Base-by-base conservation (phyloP, 176 grass and related monocot genomes). In the Aegilops sharonensis region DNA sequence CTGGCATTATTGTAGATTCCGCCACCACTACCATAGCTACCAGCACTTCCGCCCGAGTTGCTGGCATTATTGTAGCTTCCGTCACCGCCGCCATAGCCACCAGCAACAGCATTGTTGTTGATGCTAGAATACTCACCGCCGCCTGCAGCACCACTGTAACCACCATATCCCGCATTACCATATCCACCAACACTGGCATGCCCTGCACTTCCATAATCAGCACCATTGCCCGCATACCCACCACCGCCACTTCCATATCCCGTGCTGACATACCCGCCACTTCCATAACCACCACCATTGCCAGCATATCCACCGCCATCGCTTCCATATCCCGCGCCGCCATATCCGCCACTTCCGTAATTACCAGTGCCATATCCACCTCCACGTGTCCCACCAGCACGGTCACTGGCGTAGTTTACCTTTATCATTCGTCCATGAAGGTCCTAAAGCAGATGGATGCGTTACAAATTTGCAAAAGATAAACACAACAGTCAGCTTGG, bases 381-480 rank as follows among this genome's bases (percentile, higher is more conserved):
- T 66, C 91, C 85, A 11, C 78, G 71, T 60, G 81, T 78, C 11
- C 84, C 85, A 56, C 87, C 81, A 85, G 87, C 75, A 40, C 82
- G 90, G 29, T 94, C 96, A 80, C 84, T 95, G 69, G 92, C 93
- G 18, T 91, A 79, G 75, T 85, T 64, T 29, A 98, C 96, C 81
- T 83, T 91, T 82, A 98, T 14, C 54, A 68, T 80, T 85, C 96
- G 81, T 42, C 96, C 96, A 83, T 95, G 92, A 81, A 98, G 93
- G 14, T 94, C 92, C 96, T 98, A 81, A 34, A 84, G 73, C 47
- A 90, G 56, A 77, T 72, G 14, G 75, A 77, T 89, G 47, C 43
- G 21, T 83, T 72, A 48, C 14, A 81, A 35, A 36, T 32, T 76
- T 64, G 60, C 42, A 83, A 66, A 32, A 29, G 45, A 61, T 36